Evolutionary conservation across 1,284 basidiomycete species (phyloP).

Genomic region (Marasmius tenuissimus): DNA sequence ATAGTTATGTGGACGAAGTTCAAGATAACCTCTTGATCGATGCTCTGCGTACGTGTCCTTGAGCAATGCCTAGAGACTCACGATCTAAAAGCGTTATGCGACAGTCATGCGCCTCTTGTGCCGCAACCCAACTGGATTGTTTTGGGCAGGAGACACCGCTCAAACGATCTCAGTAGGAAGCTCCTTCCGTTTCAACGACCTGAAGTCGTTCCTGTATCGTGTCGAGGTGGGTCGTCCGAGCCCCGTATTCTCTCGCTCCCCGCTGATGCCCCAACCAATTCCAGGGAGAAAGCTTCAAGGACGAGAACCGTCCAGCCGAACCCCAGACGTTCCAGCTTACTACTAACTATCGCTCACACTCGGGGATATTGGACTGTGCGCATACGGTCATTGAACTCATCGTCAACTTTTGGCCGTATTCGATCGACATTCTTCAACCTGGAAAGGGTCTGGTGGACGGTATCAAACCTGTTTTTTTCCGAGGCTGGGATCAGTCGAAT

Average conservation of each 20-base stretch:
- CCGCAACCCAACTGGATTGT: constrained; percentile 63
- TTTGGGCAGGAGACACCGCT: constrained; percentile 81
- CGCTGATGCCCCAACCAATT: neutral
- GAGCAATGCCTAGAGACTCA: neutral
- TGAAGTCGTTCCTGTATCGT: constrained; percentile 65
- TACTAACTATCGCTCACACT: constrained; percentile 71
- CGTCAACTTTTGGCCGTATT: constrained; percentile 59
- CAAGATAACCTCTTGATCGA: constrained; percentile 76
- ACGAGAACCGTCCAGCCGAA: neutral
- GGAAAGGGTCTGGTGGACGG: constrained; percentile 64
- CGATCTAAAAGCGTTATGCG: neutral
- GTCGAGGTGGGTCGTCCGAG: constrained; percentile 43
- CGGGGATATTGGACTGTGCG: constrained; percentile 67
- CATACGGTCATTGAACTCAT: constrained; percentile 64
- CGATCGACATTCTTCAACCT: constrained; percentile 59
- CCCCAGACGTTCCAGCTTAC: constrained; percentile 60
- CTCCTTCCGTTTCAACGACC: constrained; percentile 69
- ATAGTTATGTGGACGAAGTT: constrained; percentile 70
- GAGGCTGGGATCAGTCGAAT: constrained; percentile 51
- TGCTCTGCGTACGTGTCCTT: constrained; percentile 44
- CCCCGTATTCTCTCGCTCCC: neutral
- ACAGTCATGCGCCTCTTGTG: constrained; percentile 63
- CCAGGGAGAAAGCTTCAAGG: constrained; percentile 10
- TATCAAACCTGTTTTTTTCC: constrained; percentile 59
- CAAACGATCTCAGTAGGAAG: constrained; percentile 75